Conservation (phyloP, 2,329 filamentous ascomycete species). For the Sarocladium kiliense region DNA sequence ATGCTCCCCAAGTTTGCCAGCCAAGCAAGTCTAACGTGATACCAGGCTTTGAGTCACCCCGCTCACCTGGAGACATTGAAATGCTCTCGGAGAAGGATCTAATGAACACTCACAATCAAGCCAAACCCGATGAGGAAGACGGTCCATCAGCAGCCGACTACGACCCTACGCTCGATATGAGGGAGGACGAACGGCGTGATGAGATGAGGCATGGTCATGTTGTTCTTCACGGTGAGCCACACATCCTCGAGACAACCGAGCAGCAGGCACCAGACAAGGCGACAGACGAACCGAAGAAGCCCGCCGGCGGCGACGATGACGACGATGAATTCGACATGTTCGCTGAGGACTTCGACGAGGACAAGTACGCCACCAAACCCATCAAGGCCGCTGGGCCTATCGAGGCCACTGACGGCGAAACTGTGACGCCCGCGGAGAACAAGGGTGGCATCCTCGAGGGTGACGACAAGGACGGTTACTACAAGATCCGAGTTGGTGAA, state of each 20-base stretch:
- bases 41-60: constrained; percentile 35
- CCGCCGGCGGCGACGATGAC: constrained; percentile 50
- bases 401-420: constrained; percentile 37
- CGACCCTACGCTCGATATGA: constrained; percentile 83
- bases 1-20: neutral
- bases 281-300: constrained; percentile 19
- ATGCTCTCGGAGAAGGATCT: constrained; percentile 63
- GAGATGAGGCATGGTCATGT: constrained; percentile 57
- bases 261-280: constrained; percentile 24
- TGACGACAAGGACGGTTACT: constrained; percentile 92
- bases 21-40: constrained; percentile 18
- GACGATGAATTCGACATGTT: constrained; percentile 87
- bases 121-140: constrained; percentile 47
- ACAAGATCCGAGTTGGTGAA: constrained; percentile 90
- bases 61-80: constrained; percentile 47
- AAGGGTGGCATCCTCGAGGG: constrained; percentile 81
- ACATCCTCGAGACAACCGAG: constrained; percentile 20
- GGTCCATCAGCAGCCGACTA: constrained; percentile 91
- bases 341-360: constrained; percentile 70
- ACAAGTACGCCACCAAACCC: constrained; percentile 54
- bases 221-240: constrained; percentile 41
- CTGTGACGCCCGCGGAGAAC: constrained; percentile 55
- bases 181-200: constrained; percentile 71
- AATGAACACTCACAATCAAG: constrained; percentile 52
- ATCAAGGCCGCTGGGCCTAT: constrained; percentile 27